Percentiles rank a stretch among this genome's conserved stretches.
Conservation (phyloP, 805 yeast species). For the Spathaspora sp. region DNA sequence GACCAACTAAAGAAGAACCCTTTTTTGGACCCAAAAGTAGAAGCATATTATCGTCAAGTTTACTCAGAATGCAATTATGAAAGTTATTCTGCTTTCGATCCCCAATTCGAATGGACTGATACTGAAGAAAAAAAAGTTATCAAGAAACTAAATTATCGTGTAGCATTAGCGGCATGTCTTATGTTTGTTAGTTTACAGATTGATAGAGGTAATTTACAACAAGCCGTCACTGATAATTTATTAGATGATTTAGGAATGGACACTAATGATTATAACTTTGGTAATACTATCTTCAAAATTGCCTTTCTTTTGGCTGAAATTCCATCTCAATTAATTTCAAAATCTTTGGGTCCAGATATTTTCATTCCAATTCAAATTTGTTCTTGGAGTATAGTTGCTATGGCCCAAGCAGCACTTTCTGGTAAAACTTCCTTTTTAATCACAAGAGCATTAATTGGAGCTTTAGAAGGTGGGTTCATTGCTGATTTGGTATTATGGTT, state of each 20-base stretch:
- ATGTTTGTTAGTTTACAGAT: conserved; percentile 58
- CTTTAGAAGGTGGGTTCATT: conserved; percentile 68
- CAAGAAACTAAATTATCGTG: conserved; percentile 52
- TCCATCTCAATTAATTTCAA: conserved; percentile 65
- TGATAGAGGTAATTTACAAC: conserved; percentile 55
- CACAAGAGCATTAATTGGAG: conserved; percentile 51
- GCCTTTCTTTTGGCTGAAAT: conserved; percentile 56
- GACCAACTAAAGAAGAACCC: not conserved
- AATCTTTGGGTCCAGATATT: conserved; percentile 57
- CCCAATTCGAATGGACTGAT: conserved; percentile 50
- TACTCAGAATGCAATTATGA: conserved; percentile 44
- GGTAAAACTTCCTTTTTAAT: conserved; percentile 40
- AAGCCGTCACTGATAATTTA: conserved; percentile 57
- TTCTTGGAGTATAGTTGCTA: conserved; percentile 55
- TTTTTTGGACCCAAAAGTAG: conserved; percentile 6
- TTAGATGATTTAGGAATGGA: conserved; percentile 48
- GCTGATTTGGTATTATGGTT: conserved; percentile 63
- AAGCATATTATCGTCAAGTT: conserved; percentile 2
- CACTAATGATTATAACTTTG: conserved; percentile 58
- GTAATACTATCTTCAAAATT: conserved; percentile 51
- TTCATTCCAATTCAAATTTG: conserved; percentile 60
- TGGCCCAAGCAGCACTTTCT: conserved; percentile 36
- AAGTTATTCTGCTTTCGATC: conserved; percentile 54
- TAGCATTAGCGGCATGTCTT: conserved; percentile 54
- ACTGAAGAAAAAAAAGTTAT: conserved; percentile 48